phyloP scores from a whole-genome alignment of 2,329 filamentous ascomycete species.

The Helotiales sp. region DNA sequence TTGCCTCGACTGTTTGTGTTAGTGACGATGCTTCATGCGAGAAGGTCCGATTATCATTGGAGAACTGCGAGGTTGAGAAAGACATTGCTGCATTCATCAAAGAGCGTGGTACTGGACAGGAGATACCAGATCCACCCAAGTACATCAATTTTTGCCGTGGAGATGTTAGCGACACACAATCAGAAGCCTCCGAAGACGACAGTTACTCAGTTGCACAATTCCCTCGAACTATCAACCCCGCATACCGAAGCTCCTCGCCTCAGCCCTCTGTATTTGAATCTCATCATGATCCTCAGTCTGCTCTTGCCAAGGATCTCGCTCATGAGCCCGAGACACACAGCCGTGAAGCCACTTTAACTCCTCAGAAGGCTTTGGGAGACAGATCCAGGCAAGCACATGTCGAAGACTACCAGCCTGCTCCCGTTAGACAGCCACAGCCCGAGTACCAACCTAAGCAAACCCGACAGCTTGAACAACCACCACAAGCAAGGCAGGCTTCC shows the following conservation, averaged over 20 bases:
- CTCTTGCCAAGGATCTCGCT: constrained; percentile 71
- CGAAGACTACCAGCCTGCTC: constrained; percentile 29
- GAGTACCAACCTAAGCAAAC: constrained; percentile 26
- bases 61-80: constrained; percentile 95
- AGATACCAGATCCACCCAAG: constrained; percentile 94
- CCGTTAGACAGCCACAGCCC: constrained; percentile 23
- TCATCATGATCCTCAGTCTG: constrained; percentile 83
- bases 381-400: constrained; percentile 34
- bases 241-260: constrained; percentile 93
- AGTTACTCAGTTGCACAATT: constrained; percentile 96
- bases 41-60: constrained; percentile 89
- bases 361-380: constrained; percentile 52
- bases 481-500: constrained; percentile 15
- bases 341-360: constrained; percentile 55
- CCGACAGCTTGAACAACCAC: constrained; percentile 21
- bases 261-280: constrained; percentile 93
- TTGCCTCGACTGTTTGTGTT: constrained; percentile 95
- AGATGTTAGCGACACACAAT: constrained; percentile 79
- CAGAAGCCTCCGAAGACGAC: constrained; percentile 84
- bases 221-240: constrained; percentile 91
- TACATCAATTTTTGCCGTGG: constrained; percentile 99
- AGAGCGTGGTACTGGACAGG: constrained; percentile 88
- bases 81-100: constrained; percentile 90
- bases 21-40: constrained; percentile 97
- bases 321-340: constrained; percentile 53